These are phyloP conservation scores for Microsporum audouinii DNA, from an alignment of 2,329 filamentous ascomycete species.

Conservation along the genomic window DNA sequence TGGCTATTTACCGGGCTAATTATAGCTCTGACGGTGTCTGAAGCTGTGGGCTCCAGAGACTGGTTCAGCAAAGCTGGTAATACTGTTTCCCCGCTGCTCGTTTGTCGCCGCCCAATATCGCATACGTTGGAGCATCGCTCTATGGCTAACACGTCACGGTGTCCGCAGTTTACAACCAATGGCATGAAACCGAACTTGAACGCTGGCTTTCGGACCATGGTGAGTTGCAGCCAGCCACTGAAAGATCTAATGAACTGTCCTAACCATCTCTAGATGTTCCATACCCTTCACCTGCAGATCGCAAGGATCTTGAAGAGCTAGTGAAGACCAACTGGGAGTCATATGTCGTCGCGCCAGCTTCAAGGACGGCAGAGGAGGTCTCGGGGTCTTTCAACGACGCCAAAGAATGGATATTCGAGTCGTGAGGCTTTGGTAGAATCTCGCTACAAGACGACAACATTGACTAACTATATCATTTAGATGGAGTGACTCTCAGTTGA, in stretches of 20 bases:
- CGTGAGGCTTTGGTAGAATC: conserved; percentile 33
- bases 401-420: conserved; percentile 87
- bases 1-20: conserved; percentile 59
- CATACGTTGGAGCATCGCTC: not conserved
- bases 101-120: not conserved
- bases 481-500: conserved; percentile 87
- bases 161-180: conserved; percentile 80
- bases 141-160: conserved; percentile 12
- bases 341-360: conserved; percentile 61
- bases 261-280: conserved; percentile 49
- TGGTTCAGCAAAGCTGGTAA: conserved; percentile 82
- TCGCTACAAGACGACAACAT: not conserved
- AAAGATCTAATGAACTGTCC: not conserved
- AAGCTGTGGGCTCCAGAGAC: conserved; percentile 58
- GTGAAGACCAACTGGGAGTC: conserved; percentile 82
- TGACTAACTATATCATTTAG: conserved; percentile 40
- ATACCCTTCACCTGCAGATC: conserved; percentile 79
- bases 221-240: conserved; percentile 11
- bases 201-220: conserved; percentile 86
- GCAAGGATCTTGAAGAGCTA: conserved; percentile 86
- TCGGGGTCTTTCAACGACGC: conserved; percentile 59
- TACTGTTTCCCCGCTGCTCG: not conserved
- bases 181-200: conserved; percentile 96
- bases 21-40: conserved; percentile 56
- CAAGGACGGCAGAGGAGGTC: conserved; percentile 65